These are phyloP conservation scores for Artemisia princeps DNA, from an alignment of 140 eudicot species.

Conservation along the genomic window DNA sequence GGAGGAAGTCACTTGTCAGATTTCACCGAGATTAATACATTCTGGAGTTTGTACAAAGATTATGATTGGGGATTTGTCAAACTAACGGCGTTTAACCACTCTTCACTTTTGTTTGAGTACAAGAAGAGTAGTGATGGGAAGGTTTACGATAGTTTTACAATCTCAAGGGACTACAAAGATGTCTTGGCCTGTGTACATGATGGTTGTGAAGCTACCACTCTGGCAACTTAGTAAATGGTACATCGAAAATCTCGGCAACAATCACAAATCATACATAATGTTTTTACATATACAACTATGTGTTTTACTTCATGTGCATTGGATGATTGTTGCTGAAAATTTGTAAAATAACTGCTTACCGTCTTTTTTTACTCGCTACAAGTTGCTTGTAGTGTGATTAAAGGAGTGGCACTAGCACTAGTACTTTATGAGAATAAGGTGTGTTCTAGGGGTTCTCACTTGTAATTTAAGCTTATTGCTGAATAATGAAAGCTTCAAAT, in stretches of 20 bases:
- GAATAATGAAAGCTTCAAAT: neutral
- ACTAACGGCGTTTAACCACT: conserved; percentile 35
- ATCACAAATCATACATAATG: neutral
- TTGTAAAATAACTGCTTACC: neutral
- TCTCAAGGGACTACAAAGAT: conserved; percentile 34
- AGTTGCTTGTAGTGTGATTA: no score
- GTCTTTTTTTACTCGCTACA: neutral
- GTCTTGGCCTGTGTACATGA: conserved; percentile 38
- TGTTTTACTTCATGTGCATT: neutral
- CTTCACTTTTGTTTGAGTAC: conserved; percentile 36
- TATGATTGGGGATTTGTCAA: conserved; percentile 35
- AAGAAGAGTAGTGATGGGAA: conserved; percentile 31
- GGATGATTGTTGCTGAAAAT: neutral
- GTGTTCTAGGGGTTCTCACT: neutral
- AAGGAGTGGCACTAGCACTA: no score
- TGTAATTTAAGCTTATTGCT: neutral
- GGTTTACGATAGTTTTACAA: conserved; percentile 33
- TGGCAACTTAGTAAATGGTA: neutral
- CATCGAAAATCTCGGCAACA: neutral
- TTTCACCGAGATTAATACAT: conserved; percentile 16
- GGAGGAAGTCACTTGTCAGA: conserved; percentile 33
- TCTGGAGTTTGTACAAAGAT: conserved; percentile 32
- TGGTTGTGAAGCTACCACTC: conserved; percentile 36
- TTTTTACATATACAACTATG: neutral
- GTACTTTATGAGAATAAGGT: no score